Percentiles rank a stretch among this genome's conserved stretches.
These are phyloP conservation scores for Porcisia deanei DNA, from an alignment of 208 protist species.

Conservation along the genomic window DNA sequence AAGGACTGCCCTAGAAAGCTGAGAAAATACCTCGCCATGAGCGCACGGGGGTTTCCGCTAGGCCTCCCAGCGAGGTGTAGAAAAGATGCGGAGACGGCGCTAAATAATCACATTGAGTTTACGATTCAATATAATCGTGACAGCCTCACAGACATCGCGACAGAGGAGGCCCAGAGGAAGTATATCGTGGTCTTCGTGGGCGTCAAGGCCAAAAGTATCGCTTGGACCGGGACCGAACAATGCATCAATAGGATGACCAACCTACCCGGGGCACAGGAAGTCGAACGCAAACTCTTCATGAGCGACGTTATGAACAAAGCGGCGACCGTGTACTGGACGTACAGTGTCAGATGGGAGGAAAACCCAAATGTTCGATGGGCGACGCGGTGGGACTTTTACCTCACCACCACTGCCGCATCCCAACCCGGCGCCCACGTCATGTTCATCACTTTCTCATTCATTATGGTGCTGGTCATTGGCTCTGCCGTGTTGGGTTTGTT, in stretches of 20 bases:
- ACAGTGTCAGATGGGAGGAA: slow-evolving; percentile 78
- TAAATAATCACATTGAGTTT: slow-evolving; percentile 88
- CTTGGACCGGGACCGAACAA: slow-evolving; percentile 7
- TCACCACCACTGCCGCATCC: slow-evolving; percentile 77
- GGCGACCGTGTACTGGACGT: slow-evolving; percentile 71
- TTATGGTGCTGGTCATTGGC: slow-evolving; percentile 94
- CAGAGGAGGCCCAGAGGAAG: slow-evolving; percentile 7
- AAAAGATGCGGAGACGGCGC: slow-evolving; percentile 23
- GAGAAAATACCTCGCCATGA: slow-evolving; percentile 29
- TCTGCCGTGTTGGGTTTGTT: slow-evolving; percentile 93
- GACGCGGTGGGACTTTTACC: slow-evolving; percentile 97
- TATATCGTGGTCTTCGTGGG: slow-evolving; percentile 82
- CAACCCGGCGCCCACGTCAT: slow-evolving; percentile 91
- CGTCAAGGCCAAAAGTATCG: slow-evolving; percentile 55
- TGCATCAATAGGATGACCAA: slow-evolving; percentile 6
- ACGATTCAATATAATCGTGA: slow-evolving; percentile 67
- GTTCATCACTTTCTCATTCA: slow-evolving; percentile 95
- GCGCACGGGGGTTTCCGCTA: slow-evolving; percentile 65
- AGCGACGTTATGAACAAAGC: slow-evolving; percentile 28
- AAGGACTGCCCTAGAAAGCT: slow-evolving; percentile 22
- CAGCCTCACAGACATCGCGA: slow-evolving; percentile 7
- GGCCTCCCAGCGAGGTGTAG: slow-evolving; percentile 52
- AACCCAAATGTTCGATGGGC: slow-evolving; percentile 90
- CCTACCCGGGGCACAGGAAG: neutral
- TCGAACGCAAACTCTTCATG: slow-evolving; percentile 24